Evolutionary conservation across 768 basidiomycete species (phyloP), one percentile per base, ranked within the genome.

Genomic region (Tricholoma saponaceum): DNA sequence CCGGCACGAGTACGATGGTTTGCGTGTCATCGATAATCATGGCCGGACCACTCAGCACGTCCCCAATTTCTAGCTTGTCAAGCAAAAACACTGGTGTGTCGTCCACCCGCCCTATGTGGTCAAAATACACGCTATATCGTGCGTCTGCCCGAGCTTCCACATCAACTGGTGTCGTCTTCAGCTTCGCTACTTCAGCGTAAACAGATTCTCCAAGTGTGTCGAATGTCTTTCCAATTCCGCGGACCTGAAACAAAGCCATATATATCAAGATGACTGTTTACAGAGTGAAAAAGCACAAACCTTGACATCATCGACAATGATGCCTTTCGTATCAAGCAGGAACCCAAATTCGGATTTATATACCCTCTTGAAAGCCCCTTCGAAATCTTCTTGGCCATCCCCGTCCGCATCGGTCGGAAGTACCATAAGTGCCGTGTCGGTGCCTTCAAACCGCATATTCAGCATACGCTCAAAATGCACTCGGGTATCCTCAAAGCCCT

Each of bases 21-120:
- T 97, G 96, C 20, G 95, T 98, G 62, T 92, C 79, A 70, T 98
- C 95, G 64, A 97, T 91, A 59, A 98, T 88, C 83, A 98, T 88
- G 33, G 94, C 92, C 8, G 96, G 95, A 7, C 95, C 96, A 44
- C 81, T 72, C 25, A 96, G 75, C 39, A 78, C 74, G 56, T 93
- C 88, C 3, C 94, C 95, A 12, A 85, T 74, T 0, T 74, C 75
- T 57, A 98, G 71, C 13, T 75, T 73, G 43, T 83, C 83, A 59
- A 98, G 73, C 64, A 86, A 66, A 69, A 79, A 96, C 23, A 98
- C 88, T 0, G 94, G 95, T 0, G 90, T 91, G 59, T 90, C 80
- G 37, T 83, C 72, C 35, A 92, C 81, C 20, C 95, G 79, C 3
- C 93, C 91, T 2, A 89, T 67, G 49, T 79, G 80, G 69, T 93